Base-by-base conservation (phyloP, 1,139 yeast genomes). In the Protomyces macrosporus region DNA sequence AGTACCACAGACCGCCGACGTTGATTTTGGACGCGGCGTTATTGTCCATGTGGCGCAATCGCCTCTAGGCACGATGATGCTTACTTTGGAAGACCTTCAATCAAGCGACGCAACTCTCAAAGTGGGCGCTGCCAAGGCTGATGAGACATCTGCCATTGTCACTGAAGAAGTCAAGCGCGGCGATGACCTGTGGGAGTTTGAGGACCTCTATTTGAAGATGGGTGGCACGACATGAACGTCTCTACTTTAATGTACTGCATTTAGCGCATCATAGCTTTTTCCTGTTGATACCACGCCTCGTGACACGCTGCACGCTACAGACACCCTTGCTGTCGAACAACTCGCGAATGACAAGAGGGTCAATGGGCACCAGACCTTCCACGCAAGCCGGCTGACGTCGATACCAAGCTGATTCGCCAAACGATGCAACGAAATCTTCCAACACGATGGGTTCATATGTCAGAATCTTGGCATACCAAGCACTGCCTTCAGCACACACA, bases 401-500 rank as follows among this genome's bases (percentile, higher is more conserved):
- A 33, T 67, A 51, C 66, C 62, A 63, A n/a, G 48, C 23, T 4
- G 48, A 42, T 1, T 42, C 48, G 10, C 12, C 48, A 14, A n/a
- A n/a, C 9, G 48, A n/a, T 50, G 16, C 53, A 12, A 58, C 65
- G 51, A 68, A 65, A 34, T 65, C 69, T 37, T 68, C 70, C 30
- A 68, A 48, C 40, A 67, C 58, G 39, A 69, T 57, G 4, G 71
- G 71, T 55, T 68, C 70, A 57, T 67, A 69, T 45, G 53, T 55
- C 14, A 69, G 56, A 6, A 69, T 67, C n/a, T 63, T 58, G 53
- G 52, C 35, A 70, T 70, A 68, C 70, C 70, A 69, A 6, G 10
- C 58, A 16, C 53, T 40, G 3, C 67, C 70, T 5, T n/a, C 63
- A 3, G 39, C 34, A 42, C 48, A 42, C 30, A 42, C 48, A 9